phyloP scores from a whole-genome alignment of 2,329 filamentous ascomycete genomes.

The Trichoderma breve region DNA sequence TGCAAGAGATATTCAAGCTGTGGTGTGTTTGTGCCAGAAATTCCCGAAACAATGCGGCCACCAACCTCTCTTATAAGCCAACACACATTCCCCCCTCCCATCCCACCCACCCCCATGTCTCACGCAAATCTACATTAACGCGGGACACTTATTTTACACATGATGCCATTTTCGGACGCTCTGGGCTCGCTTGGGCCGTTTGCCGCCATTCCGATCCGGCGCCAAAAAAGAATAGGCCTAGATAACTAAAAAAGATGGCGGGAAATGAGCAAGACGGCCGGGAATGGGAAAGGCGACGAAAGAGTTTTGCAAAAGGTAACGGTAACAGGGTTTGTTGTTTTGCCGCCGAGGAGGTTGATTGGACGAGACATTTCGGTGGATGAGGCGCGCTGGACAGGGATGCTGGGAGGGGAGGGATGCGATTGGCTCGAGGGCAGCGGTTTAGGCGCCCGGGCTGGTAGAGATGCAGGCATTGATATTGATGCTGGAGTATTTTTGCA shows the following conservation, averaged over 20 bases:
- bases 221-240: not conserved
- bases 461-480: not conserved
- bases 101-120: not conserved
- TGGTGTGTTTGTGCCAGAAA: not conserved
- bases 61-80: constrained; percentile 19
- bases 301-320: not conserved
- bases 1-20: constrained; percentile 16
- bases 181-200: not conserved
- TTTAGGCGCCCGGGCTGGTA: constrained; percentile 3
- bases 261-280: not conserved
- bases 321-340: not conserved
- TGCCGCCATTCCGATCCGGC: not conserved
- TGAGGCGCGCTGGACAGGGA: constrained; percentile 6
- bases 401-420: not conserved
- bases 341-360: constrained; percentile 5
- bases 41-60: not conserved
- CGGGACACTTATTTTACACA: not conserved
- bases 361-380: not conserved
- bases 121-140: constrained; percentile 1
- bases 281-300: not conserved
- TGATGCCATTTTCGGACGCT: not conserved
- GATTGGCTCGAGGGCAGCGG: constrained; percentile 1
- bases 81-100: not conserved
- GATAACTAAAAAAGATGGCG: not conserved
- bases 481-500: not conserved